These are phyloP conservation scores for Trichoderma polysporum DNA, from an alignment of 2,329 filamentous ascomycete genomes.

Conservation along the genomic window DNA sequence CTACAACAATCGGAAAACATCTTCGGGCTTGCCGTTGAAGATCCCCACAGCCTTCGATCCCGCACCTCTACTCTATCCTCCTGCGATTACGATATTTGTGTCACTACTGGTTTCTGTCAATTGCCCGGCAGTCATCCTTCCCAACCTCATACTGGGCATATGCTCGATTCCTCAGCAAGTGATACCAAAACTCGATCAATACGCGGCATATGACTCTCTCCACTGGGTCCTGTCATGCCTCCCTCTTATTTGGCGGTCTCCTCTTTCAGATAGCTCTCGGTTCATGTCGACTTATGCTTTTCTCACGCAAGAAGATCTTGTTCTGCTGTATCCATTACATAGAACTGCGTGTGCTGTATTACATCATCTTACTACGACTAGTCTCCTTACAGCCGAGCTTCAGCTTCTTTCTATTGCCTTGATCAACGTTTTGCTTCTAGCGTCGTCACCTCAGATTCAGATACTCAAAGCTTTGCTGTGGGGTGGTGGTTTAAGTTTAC, in stretches of 20 bases:
- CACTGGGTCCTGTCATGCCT: conserved; percentile 78
- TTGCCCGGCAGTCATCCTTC: conserved; percentile 62
- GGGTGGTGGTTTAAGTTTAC: conserved; percentile 74
- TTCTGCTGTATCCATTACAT: conserved; percentile 78
- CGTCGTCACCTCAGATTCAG: conserved; percentile 76
- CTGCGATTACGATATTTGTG: conserved; percentile 71
- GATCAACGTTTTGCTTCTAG: conserved; percentile 76
- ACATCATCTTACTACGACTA: conserved; percentile 82
- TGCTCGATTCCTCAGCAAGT: conserved; percentile 72
- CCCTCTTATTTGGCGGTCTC: conserved; percentile 52
- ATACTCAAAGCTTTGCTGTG: conserved; percentile 85
- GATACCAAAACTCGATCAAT: conserved; percentile 62
- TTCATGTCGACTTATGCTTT: conserved; percentile 36
- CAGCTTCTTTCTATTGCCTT: conserved; percentile 81
- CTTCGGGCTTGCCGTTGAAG: conserved; percentile 42
- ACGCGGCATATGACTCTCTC: conserved; percentile 60
- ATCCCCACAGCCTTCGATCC: conserved; percentile 84
- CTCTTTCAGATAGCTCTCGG: conserved; percentile 33
- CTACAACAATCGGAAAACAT: conserved; percentile 40
- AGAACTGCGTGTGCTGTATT: conserved; percentile 72
- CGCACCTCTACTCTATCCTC: conserved; percentile 85
- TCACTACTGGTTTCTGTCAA: conserved; percentile 69
- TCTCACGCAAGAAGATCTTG: conserved; percentile 57
- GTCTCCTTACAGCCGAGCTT: conserved; percentile 80
- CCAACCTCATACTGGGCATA: conserved; percentile 79